Conservation (phyloP, 2,329 filamentous ascomycete species). For the Monosporascus sp. region DNA sequence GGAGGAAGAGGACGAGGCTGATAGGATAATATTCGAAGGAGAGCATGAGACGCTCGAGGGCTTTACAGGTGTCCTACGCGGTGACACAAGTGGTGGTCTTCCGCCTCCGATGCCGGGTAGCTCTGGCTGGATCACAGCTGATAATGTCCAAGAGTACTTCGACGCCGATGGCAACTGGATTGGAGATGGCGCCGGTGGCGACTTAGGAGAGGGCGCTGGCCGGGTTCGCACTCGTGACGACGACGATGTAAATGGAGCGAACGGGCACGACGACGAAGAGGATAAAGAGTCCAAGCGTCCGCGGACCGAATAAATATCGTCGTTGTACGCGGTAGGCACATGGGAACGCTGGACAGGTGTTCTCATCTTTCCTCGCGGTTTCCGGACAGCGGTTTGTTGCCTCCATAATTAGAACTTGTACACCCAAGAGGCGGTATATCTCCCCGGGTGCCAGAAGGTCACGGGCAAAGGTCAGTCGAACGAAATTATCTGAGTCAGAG, state of each 20-base stretch:
- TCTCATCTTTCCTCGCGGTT: too few relatives aligned
- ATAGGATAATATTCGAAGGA: slow-evolving; percentile 54
- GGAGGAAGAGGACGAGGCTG: slow-evolving; percentile 43
- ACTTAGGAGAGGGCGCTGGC: slow-evolving; percentile 60
- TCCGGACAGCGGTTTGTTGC: too few relatives aligned
- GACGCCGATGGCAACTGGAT: slow-evolving; percentile 79
- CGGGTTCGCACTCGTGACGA: slow-evolving; percentile 51
- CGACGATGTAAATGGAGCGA: slow-evolving; percentile 40
- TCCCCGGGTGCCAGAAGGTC: too few relatives aligned
- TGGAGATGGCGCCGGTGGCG: slow-evolving; percentile 41
- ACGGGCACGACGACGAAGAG: slow-evolving; percentile 35
- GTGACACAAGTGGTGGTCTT: slow-evolving; percentile 43
- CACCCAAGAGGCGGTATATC: too few relatives aligned
- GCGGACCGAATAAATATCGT: slow-evolving; percentile 22
- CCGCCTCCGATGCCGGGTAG: slow-evolving; percentile 69
- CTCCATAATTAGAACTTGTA: too few relatives aligned
- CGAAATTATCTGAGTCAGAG: too few relatives aligned
- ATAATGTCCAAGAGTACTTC: slow-evolving; percentile 82
- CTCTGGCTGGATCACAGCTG: slow-evolving; percentile 82
- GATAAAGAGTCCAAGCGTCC: slow-evolving; percentile 30
- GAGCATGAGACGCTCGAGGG: slow-evolving; percentile 52
- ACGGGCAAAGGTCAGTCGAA: too few relatives aligned
- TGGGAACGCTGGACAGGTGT: too few relatives aligned
- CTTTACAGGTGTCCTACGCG: slow-evolving; percentile 49
- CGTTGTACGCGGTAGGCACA: too few relatives aligned